Evolutionary conservation across 805 yeast species (phyloP).

Genomic region (Hemisphaericaspora nanyangensis): DNA sequence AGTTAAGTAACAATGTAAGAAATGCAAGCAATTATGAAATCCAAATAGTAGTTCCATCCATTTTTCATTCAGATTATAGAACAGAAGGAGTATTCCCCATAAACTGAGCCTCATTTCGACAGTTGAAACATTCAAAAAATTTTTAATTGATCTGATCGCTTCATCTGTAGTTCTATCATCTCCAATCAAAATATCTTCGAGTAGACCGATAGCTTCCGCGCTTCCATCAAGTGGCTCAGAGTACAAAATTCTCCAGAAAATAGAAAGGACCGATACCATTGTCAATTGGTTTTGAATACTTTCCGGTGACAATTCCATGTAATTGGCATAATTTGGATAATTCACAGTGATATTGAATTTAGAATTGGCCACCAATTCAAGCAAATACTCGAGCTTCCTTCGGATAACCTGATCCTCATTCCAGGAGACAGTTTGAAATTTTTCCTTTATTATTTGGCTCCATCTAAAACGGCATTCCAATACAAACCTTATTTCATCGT

Average conservation of each 20-base stretch:
- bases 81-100: slow-evolving; percentile 69
- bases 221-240: slow-evolving; percentile 24
- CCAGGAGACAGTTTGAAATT: slow-evolving; percentile 26
- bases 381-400: slow-evolving; percentile 16
- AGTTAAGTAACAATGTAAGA: slow-evolving; percentile 37
- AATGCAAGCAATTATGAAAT: slow-evolving; percentile 47
- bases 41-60: slow-evolving; percentile 41
- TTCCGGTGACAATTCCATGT: slow-evolving; percentile 51
- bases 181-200: slow-evolving; percentile 46
- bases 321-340: slow-evolving; percentile 55
- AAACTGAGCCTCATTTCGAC: slow-evolving; percentile 63
- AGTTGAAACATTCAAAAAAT: slow-evolving; percentile 61
- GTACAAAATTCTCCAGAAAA: slow-evolving; percentile 53
- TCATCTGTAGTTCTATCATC: slow-evolving; percentile 3
- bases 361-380: slow-evolving; percentile 8
- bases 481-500: slow-evolving; percentile 3
- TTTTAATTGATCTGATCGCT: slow-evolving; percentile 46
- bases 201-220: slow-evolving; percentile 31
- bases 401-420: slow-evolving; percentile 25
- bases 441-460: slow-evolving; percentile 29
- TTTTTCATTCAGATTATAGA: slow-evolving; percentile 35
- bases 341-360: slow-evolving; percentile 24
- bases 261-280: slow-evolving; percentile 64
- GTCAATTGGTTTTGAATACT: slow-evolving; percentile 61
- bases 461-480: slow-evolving; percentile 24